phyloP scores from a whole-genome alignment of 345 rosid genomes.

The Aurinia saxatilis region DNA sequence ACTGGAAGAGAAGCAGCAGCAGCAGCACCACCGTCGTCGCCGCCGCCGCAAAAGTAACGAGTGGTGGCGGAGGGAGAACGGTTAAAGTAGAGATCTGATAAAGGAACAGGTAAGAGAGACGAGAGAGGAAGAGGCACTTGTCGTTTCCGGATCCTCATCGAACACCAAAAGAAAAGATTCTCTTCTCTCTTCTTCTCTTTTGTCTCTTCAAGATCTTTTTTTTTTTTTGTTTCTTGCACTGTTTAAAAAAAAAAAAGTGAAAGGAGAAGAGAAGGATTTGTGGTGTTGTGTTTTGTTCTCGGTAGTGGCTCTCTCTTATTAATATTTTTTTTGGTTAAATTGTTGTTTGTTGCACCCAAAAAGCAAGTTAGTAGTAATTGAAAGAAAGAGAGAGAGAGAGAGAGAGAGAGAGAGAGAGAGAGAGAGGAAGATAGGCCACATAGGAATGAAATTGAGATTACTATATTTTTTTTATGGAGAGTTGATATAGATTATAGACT shows the following conservation, averaged over 20 bases:
- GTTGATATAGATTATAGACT: no score
- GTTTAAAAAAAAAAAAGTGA: neutral
- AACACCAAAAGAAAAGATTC: constrained; percentile 6
- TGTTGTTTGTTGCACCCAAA: constrained; percentile 59
- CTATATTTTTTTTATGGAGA: no score
- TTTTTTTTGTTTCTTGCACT: neutral
- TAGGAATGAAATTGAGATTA: no score
- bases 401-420: no score
- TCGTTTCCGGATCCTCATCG: constrained; percentile 96
- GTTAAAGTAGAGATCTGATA: constrained; percentile 70
- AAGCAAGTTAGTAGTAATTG: constrained; percentile 26
- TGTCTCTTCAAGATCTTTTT: constrained; percentile 1
- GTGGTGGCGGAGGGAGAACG: constrained; percentile 32
- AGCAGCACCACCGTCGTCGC: neutral
- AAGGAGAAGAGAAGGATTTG: constrained; percentile 23
- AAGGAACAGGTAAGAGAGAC: constrained; percentile 64
- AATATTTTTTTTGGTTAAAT: neutral
- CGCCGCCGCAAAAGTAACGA: constrained; percentile 40
- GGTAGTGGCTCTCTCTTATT: constrained; percentile 3
- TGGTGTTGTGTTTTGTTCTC: constrained; percentile 28
- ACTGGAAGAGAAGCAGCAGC: constrained; percentile 22
- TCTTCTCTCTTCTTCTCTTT: neutral
- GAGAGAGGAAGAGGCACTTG: constrained; percentile 68
- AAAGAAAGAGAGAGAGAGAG: neutral
- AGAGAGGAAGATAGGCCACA: no score